Evolutionary conservation across 1,284 basidiomycete genomes (phyloP).

Genomic region (Cutaneotrichosporon cutaneum): DNA sequence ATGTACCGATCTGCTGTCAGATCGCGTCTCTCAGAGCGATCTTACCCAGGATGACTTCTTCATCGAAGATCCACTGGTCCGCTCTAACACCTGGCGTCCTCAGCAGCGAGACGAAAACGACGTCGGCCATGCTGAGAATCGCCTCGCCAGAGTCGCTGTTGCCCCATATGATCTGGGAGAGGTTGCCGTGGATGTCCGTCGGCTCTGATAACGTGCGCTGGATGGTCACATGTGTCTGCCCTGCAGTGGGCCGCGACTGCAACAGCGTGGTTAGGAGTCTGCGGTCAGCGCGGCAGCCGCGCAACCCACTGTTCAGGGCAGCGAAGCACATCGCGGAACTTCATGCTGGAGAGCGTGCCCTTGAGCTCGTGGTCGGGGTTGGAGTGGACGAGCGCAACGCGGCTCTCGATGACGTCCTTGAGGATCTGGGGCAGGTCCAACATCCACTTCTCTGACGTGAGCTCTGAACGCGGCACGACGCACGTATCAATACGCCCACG

Average conservation of each 20-base stretch:
- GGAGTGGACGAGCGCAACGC: background rate
- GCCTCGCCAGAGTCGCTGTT: slow-evolving; percentile 25
- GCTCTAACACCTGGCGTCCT: slow-evolving; percentile 27
- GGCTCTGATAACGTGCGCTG: slow-evolving; percentile 14
- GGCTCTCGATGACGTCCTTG: background rate
- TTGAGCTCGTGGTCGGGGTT: background rate
- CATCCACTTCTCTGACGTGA: slow-evolving; percentile 10
- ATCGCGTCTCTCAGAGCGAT: background rate
- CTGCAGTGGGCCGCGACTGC: background rate
- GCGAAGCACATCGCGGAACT: slow-evolving; percentile 12
- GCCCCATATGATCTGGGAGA: slow-evolving; percentile 37
- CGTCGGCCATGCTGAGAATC: slow-evolving; percentile 34
- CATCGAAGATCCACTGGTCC: slow-evolving; percentile 41
- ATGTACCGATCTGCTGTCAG: slow-evolving; percentile 41
- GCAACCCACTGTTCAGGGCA: slow-evolving; percentile 11
- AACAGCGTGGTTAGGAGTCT: slow-evolving; percentile 13
- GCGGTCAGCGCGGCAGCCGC: background rate
- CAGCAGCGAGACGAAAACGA: slow-evolving; percentile 33
- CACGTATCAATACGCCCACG: background rate
- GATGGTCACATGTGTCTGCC: slow-evolving; percentile 17
- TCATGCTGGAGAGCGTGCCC: background rate
- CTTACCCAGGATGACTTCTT: slow-evolving; percentile 40
- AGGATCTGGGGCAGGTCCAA: background rate
- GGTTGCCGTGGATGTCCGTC: slow-evolving; percentile 26
- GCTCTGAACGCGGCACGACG: background rate